phyloP scores from a whole-genome alignment of 192 early-diverging fungal genomes.

The Coemansia sp. region DNA sequence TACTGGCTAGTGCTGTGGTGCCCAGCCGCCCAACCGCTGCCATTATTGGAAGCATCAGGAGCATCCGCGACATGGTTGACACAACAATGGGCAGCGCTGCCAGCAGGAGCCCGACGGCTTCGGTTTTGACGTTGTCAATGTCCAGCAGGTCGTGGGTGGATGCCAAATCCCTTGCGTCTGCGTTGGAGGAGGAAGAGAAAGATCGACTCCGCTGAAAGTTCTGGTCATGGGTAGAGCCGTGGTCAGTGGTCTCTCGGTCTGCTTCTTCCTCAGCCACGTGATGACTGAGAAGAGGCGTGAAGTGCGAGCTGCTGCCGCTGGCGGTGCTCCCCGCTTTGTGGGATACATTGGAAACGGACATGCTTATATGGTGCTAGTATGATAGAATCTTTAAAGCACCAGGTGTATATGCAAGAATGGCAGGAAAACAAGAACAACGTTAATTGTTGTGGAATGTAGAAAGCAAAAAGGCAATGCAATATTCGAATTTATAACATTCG shows the following conservation, averaged over 20 bases:
- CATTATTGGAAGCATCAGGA: slow-evolving; percentile 41
- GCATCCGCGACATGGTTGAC: slow-evolving; percentile 35
- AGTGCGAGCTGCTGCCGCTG: not conserved
- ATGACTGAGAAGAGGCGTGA: slow-evolving; percentile 5
- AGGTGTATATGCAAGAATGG: no score
- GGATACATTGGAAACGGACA: no score
- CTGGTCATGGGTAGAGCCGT: not conserved
- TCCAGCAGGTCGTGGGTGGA: no score
- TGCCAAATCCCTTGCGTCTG: not conserved
- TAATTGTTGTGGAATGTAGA: no score
- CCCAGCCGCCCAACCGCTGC: slow-evolving; percentile 62
- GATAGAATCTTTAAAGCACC: no score
- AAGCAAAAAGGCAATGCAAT: no score
- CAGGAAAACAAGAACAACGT: no score
- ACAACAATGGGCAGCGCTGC: slow-evolving; percentile 42
- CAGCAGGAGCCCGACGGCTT: slow-evolving; percentile 16
- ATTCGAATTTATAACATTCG: no score
- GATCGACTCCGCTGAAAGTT: not conserved
- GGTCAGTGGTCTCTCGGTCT: not conserved
- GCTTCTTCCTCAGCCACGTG: not conserved
- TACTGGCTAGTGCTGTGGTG: slow-evolving; percentile 64
- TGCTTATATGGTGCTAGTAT: no score
- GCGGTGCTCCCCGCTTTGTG: not conserved
- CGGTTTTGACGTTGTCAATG: slow-evolving; percentile 10
- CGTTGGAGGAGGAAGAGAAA: not conserved